Base-by-base conservation (phyloP, 352 stramenopile genomes). In the Phytophthora litchii region DNA sequence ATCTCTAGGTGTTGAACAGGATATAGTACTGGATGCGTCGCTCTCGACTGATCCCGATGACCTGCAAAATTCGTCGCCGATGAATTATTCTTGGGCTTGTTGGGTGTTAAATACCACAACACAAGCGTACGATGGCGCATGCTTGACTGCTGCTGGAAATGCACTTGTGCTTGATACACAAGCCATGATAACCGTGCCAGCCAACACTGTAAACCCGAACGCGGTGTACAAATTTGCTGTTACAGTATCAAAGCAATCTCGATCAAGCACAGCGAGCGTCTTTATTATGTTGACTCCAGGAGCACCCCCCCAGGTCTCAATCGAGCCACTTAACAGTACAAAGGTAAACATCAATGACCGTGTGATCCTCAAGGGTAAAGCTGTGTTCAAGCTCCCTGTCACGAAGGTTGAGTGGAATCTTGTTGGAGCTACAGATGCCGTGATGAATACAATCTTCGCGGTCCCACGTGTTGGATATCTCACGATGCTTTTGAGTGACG, bases 291-390 rank as follows among this genome's bases (percentile, higher is more conserved):
- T 86, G 32, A 74, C 70, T 5, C 67, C 69, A 27, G 81, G 81
- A 1, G 85, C 75, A 0, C 78, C 74, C 11, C 81, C 81, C 14
- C 64, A 56, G 14, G 78, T 85, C 4, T 77, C 75, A 1, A 89
- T 91, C 25, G 77, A 84, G 9, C 54, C 76, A 3, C 44, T 91
- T 1, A 35, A 40, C 0, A 57, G 49, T 1, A 38, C 67, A 4
- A 89, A 89, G 37, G 75, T 88, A 1, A 91, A 91, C 40, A 25
- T 34, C 5, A 86, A 89, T 42, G 74, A 81, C 34, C 77, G 79
- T 3, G 67, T 88, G 3, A 37, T 91, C 3, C 49, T 91, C 14
- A 78, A 81, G 21, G 75, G 77, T 5, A 72, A 55, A 11, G 72
- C 83, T 1, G 49, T 48, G 3, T 89, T 75, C 13, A 83, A 81